Conservation (phyloP, 78 protist genomes). For the Dictyostelium brefeldianum region DNA sequence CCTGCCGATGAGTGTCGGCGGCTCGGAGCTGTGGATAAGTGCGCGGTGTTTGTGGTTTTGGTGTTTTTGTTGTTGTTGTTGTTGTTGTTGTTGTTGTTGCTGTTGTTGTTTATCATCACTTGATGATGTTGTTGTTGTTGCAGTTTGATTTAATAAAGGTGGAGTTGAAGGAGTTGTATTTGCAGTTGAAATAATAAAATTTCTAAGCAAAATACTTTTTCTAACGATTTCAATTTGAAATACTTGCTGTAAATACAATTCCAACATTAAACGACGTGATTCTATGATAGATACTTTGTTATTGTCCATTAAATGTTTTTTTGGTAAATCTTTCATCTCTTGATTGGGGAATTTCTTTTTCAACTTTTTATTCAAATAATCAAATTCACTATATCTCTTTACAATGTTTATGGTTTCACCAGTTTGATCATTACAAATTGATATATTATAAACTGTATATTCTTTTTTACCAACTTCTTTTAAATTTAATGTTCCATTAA, state of each 20-base stretch:
- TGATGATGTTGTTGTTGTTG: too few species aligned
- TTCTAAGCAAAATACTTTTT: not conserved
- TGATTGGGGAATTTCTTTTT: slow-evolving; percentile 58
- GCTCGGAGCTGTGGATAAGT: too few species aligned
- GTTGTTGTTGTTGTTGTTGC: not conserved
- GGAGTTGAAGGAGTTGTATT: not conserved
- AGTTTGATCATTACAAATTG: slow-evolving; percentile 26
- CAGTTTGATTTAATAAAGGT: too few species aligned
- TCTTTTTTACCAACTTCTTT: slow-evolving; percentile 67
- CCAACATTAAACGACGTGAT: slow-evolving; percentile 72
- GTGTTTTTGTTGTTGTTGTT: not conserved
- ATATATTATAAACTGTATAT: slow-evolving; percentile 64
- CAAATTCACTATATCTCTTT: slow-evolving; percentile 77
- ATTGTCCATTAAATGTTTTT: slow-evolving; percentile 59
- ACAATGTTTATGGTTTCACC: slow-evolving; percentile 20
- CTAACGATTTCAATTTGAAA: slow-evolving; percentile 43
- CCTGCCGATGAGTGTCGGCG: too few species aligned
- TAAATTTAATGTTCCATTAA: slow-evolving; percentile 38
- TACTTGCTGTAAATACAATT: slow-evolving; percentile 38
- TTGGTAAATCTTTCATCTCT: slow-evolving; percentile 58
- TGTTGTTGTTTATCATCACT: not conserved
- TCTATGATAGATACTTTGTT: slow-evolving; percentile 36
- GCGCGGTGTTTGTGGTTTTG: too few species aligned
- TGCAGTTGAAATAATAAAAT: slow-evolving; percentile 18
- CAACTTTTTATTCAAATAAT: slow-evolving; percentile 37